Evolutionary conservation across 495 filamentous ascomycete genomes (phyloP).

Genomic region (Chlorociboria aeruginascens): DNA sequence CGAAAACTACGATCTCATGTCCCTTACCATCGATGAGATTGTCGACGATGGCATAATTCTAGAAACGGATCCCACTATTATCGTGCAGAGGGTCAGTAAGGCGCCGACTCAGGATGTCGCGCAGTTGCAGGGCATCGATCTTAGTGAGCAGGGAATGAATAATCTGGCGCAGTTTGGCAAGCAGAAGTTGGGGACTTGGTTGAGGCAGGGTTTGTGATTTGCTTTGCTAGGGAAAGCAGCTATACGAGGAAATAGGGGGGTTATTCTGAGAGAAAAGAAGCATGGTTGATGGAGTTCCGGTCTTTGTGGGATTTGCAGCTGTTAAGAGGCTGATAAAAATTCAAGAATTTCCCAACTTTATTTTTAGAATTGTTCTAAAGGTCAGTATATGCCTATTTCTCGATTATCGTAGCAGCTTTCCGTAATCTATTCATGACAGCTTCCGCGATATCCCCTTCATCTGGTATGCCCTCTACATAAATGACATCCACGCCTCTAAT

Average conservation of each 20-base stretch:
- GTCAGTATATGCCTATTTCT: background rate
- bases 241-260: background rate
- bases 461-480: conserved; percentile 80
- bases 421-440: conserved; percentile 93
- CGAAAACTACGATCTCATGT: conserved; percentile 93
- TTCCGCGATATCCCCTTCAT: conserved; percentile 73
- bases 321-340: conserved; percentile 1
- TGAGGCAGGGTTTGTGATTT: conserved; percentile 51
- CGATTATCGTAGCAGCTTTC: conserved; percentile 43
- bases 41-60: conserved; percentile 94
- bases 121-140: conserved; percentile 82
- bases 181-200: conserved; percentile 76
- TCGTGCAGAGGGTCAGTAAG: conserved; percentile 80
- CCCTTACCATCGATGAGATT: conserved; percentile 89
- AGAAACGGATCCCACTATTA: conserved; percentile 88
- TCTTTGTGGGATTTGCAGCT: conserved; percentile 6
- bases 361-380: background rate
- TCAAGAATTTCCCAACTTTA: background rate
- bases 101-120: conserved; percentile 84
- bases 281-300: too few relatives aligned
- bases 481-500: conserved; percentile 68
- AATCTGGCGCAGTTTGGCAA: conserved; percentile 95
- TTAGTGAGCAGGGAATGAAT: conserved; percentile 89
- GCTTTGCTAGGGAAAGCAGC: background rate
- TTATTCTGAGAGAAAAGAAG: background rate